A percentile compares a stretch with the other conserved stretches of the same genome.
Conservation (phyloP, 2,329 filamentous ascomycete species). For the Graphilbum ipis-grandicollis region DNA sequence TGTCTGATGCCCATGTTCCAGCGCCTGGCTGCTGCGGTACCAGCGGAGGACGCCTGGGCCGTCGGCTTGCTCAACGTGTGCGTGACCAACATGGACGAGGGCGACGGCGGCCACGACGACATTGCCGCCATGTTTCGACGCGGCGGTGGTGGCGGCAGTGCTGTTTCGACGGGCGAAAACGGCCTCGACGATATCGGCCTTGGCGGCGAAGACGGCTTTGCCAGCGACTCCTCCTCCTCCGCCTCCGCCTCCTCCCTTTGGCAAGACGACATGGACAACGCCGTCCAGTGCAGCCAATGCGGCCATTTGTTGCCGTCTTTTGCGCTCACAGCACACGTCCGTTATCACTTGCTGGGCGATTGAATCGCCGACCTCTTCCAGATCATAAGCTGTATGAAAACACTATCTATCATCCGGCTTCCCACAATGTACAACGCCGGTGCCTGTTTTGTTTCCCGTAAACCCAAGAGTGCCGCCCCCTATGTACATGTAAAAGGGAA, state of each 20-base stretch:
- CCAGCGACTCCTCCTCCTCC: too few species aligned
- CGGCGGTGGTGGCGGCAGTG: background rate
- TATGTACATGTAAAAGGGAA: too few species aligned
- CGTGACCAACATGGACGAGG: conserved; percentile 58
- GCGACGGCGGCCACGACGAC: conserved; percentile 40
- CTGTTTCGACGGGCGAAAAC: background rate
- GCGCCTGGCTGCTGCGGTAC: conserved; percentile 7
- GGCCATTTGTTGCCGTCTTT: conserved; percentile 13
- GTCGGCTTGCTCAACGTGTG: conserved; percentile 72
- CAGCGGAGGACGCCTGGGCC: conserved; percentile 39
- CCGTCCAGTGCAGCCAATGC: conserved; percentile 11
- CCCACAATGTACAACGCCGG: too few species aligned
- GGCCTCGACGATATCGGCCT: background rate
- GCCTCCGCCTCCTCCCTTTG: too few species aligned
- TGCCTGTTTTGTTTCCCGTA: too few species aligned
- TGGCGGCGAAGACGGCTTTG: too few species aligned
- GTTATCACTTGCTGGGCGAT: conserved; percentile 12
- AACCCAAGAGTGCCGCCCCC: background rate
- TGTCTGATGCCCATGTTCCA: conserved; percentile 10
- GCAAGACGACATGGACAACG: background rate
- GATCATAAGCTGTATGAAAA: background rate
- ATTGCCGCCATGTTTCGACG: conserved; percentile 71
- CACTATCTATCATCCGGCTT: background rate
- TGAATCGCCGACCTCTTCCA: background rate
- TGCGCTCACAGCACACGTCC: conserved; percentile 13